Conservation (phyloP, 2,329 filamentous ascomycete species). For the Graphium sp. region DNA sequence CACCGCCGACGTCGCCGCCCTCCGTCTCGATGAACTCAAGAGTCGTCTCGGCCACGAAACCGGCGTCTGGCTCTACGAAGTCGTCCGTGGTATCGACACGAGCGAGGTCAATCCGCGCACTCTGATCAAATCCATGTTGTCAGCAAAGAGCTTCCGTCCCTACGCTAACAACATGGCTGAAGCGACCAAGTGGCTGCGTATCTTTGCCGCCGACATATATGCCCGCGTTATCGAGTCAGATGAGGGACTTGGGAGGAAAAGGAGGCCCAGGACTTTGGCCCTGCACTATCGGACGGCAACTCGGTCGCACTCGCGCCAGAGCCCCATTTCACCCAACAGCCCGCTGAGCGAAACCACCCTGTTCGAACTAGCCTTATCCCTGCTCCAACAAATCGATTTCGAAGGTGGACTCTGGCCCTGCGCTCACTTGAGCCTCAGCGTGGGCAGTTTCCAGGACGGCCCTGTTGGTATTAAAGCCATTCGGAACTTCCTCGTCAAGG, state of each 20-base stretch:
- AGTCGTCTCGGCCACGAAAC: constrained; percentile 68
- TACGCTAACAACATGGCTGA: constrained; percentile 65
- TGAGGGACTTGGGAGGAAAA: constrained; percentile 78
- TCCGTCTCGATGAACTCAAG: constrained; percentile 62
- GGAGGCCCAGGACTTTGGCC: constrained; percentile 72
- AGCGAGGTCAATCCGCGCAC: constrained; percentile 84
- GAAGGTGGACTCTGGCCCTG: constrained; percentile 73
- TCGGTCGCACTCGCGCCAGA: constrained; percentile 59
- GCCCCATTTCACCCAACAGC: constrained; percentile 61
- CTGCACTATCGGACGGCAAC: constrained; percentile 63
- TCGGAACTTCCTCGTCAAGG: constrained; percentile 66
- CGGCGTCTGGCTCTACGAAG: constrained; percentile 69
- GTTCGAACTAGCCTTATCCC: constrained; percentile 43
- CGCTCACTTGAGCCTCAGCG: constrained; percentile 72
- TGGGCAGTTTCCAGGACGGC: constrained; percentile 85
- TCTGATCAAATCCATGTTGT: constrained; percentile 94
- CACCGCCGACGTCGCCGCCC: constrained; percentile 55
- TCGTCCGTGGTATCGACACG: constrained; percentile 68
- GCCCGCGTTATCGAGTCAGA: constrained; percentile 74
- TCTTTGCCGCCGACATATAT: constrained; percentile 85
- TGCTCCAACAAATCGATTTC: constrained; percentile 61
- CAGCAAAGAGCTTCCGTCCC: constrained; percentile 86
- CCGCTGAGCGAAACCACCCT: constrained; percentile 45
- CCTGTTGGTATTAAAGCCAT: constrained; percentile 74
- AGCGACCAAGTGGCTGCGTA: constrained; percentile 69